Conservation (phyloP, 1,284 basidiomycete species). For the Trichosporon coremiiforme region DNA sequence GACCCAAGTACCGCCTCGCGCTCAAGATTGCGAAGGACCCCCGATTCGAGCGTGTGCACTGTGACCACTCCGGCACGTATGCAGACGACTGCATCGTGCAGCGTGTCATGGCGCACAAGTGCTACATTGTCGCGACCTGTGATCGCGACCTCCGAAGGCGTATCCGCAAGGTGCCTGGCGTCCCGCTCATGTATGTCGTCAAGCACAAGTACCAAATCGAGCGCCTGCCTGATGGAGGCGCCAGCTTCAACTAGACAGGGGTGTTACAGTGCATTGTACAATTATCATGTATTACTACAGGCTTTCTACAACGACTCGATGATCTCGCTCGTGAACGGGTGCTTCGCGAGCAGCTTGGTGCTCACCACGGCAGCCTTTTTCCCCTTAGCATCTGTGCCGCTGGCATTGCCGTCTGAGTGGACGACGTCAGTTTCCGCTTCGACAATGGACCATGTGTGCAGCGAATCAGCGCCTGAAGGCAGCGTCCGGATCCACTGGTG, state of each 20-base stretch:
- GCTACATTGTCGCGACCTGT: conserved; percentile 97
- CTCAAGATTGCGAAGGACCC: conserved; percentile 94
- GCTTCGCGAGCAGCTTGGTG: conserved; percentile 6
- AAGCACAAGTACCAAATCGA: conserved; percentile 88
- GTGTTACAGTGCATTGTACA: conserved; percentile 17
- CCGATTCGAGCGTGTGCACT: conserved; percentile 89
- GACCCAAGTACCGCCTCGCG: conserved; percentile 92
- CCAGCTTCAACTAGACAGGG: conserved; percentile 34
- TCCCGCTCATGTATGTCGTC: conserved; percentile 95
- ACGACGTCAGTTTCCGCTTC: conserved; percentile 17
- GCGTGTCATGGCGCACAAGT: conserved; percentile 89
- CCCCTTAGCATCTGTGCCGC: neutral
- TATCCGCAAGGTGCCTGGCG: conserved; percentile 89
- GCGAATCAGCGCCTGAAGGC: conserved; percentile 60
- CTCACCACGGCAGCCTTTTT: conserved; percentile 19
- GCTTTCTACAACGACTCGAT: conserved; percentile 27
- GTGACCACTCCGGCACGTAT: conserved; percentile 92
- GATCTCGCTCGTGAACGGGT: conserved; percentile 38
- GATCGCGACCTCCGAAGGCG: conserved; percentile 91
- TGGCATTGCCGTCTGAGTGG: neutral
- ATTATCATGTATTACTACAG: conserved; percentile 31
- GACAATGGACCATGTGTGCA: conserved; percentile 31
- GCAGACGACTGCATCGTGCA: conserved; percentile 98
- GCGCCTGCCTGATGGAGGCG: conserved; percentile 71
- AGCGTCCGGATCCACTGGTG: conserved; percentile 70